Conservation (phyloP, 2,329 filamentous ascomycete species). For the Diaporthe citrichinensis region DNA sequence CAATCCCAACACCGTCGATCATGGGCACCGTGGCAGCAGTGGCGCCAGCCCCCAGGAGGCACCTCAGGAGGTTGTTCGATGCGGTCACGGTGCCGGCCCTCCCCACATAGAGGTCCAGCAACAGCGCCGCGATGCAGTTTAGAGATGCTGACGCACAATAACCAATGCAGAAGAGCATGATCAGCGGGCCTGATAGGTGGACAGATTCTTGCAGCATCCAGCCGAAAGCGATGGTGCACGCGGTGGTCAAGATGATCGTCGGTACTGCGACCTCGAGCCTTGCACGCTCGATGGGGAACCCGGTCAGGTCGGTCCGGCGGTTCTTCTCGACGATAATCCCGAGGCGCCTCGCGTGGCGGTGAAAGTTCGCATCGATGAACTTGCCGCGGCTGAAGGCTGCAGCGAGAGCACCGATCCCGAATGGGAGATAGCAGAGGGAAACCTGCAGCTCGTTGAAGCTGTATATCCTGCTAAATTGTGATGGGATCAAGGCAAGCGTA, state of each 20-base stretch:
- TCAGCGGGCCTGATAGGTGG: constrained; percentile 56
- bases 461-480: constrained; percentile 51
- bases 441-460: constrained; percentile 55
- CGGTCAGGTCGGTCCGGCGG: constrained; percentile 53
- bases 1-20: constrained; percentile 65
- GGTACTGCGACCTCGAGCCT: constrained; percentile 52
- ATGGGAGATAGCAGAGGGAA: constrained; percentile 59
- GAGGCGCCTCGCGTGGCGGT: constrained; percentile 63
- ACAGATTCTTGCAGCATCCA: constrained; percentile 57
- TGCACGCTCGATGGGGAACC: constrained; percentile 55
- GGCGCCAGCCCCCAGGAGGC: constrained; percentile 66
- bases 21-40: constrained; percentile 66
- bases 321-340: constrained; percentile 64
- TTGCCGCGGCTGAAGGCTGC: constrained; percentile 58
- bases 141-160: constrained; percentile 36
- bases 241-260: constrained; percentile 60
- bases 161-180: constrained; percentile 57
- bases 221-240: constrained; percentile 57
- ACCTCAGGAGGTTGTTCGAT: constrained; percentile 69
- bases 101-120: constrained; percentile 68
- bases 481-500: constrained; percentile 52
- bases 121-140: constrained; percentile 38
- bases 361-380: constrained; percentile 74
- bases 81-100: constrained; percentile 67
- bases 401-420: constrained; percentile 54